A percentile compares a stretch with the other conserved stretches of the same genome.
phyloP scores from a whole-genome alignment of 805 yeast genomes.

The Metschnikowia dekortorum region DNA sequence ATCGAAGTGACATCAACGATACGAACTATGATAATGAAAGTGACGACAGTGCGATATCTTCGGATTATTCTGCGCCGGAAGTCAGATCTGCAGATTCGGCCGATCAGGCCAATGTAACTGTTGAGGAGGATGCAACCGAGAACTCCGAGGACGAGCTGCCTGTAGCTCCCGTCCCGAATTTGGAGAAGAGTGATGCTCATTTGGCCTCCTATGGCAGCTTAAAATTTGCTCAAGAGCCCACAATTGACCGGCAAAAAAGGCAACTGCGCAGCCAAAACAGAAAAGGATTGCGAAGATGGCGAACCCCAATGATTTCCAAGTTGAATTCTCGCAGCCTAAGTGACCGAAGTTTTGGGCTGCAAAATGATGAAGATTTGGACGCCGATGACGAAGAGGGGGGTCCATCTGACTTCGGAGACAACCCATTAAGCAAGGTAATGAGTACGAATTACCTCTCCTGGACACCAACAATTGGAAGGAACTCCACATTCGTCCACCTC shows the following conservation, averaged over 20 bases:
- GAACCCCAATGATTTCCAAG: conserved; percentile 13
- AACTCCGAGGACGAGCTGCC: conserved; percentile 13
- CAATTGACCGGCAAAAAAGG: conserved; percentile 12
- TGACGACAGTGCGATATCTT: conserved; percentile 3
- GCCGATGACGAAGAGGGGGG: conserved; percentile 16
- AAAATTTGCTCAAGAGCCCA: conserved; percentile 14
- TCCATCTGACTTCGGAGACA: conserved; percentile 15
- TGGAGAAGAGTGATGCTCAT: background rate
- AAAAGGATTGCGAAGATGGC: conserved; percentile 13
- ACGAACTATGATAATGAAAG: conserved; percentile 5
- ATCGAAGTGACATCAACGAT: conserved; percentile 6
- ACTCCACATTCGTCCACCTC: conserved; percentile 82
- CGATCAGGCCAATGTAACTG: conserved; percentile 3
- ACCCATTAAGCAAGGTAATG: conserved; percentile 26
- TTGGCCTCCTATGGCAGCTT: conserved; percentile 4
- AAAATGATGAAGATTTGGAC: conserved; percentile 9
- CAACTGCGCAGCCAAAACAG: conserved; percentile 4
- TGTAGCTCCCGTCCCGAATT: background rate
- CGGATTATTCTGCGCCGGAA: conserved; percentile 1
- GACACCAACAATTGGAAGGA: conserved; percentile 88
- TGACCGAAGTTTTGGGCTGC: conserved; percentile 7
- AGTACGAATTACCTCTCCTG: conserved; percentile 76
- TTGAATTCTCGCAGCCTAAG: conserved; percentile 9
- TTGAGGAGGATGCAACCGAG: conserved; percentile 11
- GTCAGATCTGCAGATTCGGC: background rate